Conservation (phyloP, 176 grass and related monocot genomes). For the Saccharum spontaneum region DNA sequence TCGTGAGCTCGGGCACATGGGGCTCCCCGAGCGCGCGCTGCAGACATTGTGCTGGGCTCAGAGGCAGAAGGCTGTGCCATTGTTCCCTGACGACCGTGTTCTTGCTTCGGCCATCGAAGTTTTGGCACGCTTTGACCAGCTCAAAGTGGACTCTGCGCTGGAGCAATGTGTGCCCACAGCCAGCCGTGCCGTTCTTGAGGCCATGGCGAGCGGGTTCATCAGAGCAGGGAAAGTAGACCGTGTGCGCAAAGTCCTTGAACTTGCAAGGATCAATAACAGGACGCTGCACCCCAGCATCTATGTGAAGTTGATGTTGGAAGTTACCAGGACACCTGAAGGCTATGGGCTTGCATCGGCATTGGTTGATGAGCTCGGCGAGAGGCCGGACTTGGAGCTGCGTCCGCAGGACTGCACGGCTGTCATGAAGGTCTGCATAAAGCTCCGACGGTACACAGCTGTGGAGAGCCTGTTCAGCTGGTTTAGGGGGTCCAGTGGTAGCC, state of each 20-base stretch:
- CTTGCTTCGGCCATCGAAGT: conserved; percentile 71
- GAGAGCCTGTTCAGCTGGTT: conserved; percentile 85
- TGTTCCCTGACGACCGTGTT: conserved; percentile 71
- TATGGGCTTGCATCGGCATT: conserved; percentile 65
- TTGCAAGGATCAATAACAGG: conserved; percentile 56
- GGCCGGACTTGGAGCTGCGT: conserved; percentile 50
- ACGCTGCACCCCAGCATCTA: conserved; percentile 55
- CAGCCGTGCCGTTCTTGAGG: conserved; percentile 68
- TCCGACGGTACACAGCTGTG: conserved; percentile 52
- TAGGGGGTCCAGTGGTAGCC: conserved; percentile 33
- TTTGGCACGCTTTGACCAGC: conserved; percentile 50
- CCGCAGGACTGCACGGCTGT: conserved; percentile 69
- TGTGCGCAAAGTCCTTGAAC: conserved; percentile 57
- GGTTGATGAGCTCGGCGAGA: conserved; percentile 58
- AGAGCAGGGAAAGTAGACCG: conserved; percentile 52
- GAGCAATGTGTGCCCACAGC: conserved; percentile 60
- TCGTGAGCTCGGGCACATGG: conserved; percentile 87
- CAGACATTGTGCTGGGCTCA: conserved; percentile 84
- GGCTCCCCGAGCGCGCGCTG: conserved; percentile 55
- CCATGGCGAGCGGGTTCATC: conserved; percentile 71
- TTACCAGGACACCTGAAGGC: conserved; percentile 51
- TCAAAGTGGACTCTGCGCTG: conserved; percentile 47
- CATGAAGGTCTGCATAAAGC: conserved; percentile 88
- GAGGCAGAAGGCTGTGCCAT: conserved; percentile 27
- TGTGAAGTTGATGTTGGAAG: conserved; percentile 67